A percentile compares a stretch with the other conserved stretches of the same genome.
Conservation (phyloP, 1,284 basidiomycete genomes). For the Ustilago nuda region DNA sequence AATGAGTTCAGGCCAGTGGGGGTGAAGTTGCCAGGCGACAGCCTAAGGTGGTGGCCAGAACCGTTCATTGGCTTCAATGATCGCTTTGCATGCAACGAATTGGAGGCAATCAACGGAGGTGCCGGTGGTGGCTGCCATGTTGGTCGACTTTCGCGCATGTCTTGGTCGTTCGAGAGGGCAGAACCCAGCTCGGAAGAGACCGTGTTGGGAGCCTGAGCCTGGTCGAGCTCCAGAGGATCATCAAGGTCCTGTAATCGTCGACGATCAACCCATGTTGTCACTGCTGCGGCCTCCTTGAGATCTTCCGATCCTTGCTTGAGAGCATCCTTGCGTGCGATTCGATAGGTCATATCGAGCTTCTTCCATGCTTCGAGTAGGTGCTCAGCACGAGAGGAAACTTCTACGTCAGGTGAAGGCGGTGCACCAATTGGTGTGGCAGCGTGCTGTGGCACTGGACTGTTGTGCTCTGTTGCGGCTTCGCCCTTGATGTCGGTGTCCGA, state of each 20-base stretch:
- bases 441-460: neutral
- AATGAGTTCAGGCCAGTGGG: constrained; percentile 25
- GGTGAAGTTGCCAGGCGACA: constrained; percentile 31
- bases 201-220: constrained; percentile 55
- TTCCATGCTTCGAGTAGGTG: constrained; percentile 82
- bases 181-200: constrained; percentile 52
- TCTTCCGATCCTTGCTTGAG: constrained; percentile 70
- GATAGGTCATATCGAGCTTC: constrained; percentile 79
- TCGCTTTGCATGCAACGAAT: constrained; percentile 10
- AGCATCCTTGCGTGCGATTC: constrained; percentile 75
- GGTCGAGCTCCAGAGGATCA: constrained; percentile 43
- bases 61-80: constrained; percentile 21
- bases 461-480: neutral
- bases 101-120: constrained; percentile 16
- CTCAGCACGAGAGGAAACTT: constrained; percentile 52
- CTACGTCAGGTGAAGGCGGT: constrained; percentile 29
- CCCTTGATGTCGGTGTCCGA: neutral
- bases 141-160: constrained; percentile 26
- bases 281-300: constrained; percentile 16
- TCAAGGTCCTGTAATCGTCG: constrained; percentile 46
- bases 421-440: constrained; percentile 12
- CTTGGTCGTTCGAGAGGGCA: constrained; percentile 30
- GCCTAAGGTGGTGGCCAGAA: constrained; percentile 10
- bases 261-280: constrained; percentile 40
- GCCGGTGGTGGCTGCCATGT: constrained; percentile 43